Evolutionary conservation across 2,329 filamentous ascomycete species (phyloP).

Genomic region (Stagonosporopsis tanaceti): DNA sequence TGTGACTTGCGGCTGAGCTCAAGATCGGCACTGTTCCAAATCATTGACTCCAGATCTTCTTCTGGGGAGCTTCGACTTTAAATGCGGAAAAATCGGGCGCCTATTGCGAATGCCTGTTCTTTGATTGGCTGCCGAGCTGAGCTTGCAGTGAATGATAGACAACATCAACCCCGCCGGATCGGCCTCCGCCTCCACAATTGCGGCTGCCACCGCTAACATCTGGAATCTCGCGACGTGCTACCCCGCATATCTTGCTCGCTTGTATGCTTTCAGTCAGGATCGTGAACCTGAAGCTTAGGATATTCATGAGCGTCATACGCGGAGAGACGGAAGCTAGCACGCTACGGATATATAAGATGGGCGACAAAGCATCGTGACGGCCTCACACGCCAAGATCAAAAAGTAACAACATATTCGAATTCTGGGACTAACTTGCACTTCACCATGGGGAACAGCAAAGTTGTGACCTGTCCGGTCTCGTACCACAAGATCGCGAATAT

Average conservation of each 20-base stretch:
- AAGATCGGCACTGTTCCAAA: slow-evolving; percentile 18
- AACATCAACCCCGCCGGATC: slow-evolving; percentile 15
- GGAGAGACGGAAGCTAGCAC: slow-evolving; percentile 16
- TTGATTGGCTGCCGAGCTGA: slow-evolving; percentile 2
- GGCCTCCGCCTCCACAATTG: slow-evolving; percentile 2
- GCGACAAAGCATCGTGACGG: not conserved
- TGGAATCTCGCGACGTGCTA: slow-evolving; percentile 13
- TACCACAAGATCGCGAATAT: slow-evolving; percentile 38
- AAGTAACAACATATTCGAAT: not conserved
- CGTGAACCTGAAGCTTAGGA: slow-evolving; percentile 7
- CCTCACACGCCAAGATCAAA: not conserved
- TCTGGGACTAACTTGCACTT: not conserved
- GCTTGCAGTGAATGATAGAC: slow-evolving; percentile 8
- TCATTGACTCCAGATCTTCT: slow-evolving; percentile 10
- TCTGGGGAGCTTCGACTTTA: not conserved
- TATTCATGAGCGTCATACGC: slow-evolving; percentile 3
- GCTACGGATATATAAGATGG: slow-evolving; percentile 7
- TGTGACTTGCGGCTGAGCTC: slow-evolving; percentile 17
- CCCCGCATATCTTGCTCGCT: slow-evolving; percentile 13
- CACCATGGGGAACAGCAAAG: slow-evolving; percentile 16
- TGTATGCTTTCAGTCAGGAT: slow-evolving; percentile 10
- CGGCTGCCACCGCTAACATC: slow-evolving; percentile 4
- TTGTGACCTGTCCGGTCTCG: slow-evolving; percentile 30
- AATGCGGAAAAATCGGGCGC: slow-evolving; percentile 8
- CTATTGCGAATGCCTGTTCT: slow-evolving; percentile 2